Evolutionary conservation across 1,139 yeast genomes (phyloP).

Genomic region (Suhomyces kunorum): DNA sequence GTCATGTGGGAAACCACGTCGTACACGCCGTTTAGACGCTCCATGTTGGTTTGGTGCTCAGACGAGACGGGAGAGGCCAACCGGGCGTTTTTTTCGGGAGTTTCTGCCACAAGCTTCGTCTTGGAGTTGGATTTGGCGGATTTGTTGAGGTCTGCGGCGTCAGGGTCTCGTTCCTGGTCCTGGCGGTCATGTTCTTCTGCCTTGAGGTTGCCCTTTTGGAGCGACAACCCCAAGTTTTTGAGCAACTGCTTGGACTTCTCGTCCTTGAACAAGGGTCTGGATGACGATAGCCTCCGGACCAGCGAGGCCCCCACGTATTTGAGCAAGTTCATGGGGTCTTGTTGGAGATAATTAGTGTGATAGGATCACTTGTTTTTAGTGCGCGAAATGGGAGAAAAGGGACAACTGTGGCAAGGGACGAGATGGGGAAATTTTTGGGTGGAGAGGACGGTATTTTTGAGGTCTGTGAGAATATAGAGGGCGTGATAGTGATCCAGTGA

Average conservation of each 20-base stretch:
- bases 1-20: conserved; percentile 43
- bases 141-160: conserved; percentile 1
- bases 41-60: conserved; percentile 11
- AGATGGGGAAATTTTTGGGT: not conserved
- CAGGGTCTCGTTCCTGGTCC: not conserved
- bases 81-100: not conserved
- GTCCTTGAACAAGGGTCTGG: conserved; percentile 17
- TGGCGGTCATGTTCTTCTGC: conserved; percentile 10
- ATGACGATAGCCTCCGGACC: conserved; percentile 7
- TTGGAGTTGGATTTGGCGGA: conserved; percentile 8
- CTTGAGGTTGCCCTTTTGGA: conserved; percentile 34
- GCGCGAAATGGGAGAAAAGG: conserved; percentile 5
- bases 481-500: not conserved
- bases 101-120: conserved; percentile 2
- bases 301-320: conserved; percentile 2
- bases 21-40: conserved; percentile 19
- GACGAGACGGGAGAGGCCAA: conserved; percentile 2
- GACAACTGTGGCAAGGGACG: not conserved
- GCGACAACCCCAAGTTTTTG: conserved; percentile 29
- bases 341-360: not conserved
- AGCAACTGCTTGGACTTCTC: conserved; percentile 32
- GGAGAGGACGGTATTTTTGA: not conserved
- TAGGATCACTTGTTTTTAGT: conserved; percentile 12
- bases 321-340: conserved; percentile 8
- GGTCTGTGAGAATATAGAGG: not conserved